phyloP scores from a whole-genome alignment of 225 moss, liverwort and hornwort genomes.

The Sphagnum tenellum region DNA sequence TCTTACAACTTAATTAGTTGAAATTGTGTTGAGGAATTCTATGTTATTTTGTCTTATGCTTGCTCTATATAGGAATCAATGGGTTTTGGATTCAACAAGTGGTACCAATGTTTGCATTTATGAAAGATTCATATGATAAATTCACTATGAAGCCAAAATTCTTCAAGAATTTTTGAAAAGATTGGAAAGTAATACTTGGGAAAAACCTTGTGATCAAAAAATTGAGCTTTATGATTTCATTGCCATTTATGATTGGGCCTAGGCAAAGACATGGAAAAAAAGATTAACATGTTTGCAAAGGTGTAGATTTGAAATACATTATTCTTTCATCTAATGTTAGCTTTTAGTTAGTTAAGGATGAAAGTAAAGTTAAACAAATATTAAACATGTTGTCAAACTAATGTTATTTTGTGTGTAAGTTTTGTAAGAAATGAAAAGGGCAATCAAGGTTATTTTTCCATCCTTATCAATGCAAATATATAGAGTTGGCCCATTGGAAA shows the following conservation, averaged over 20 bases:
- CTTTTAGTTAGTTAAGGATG: too few relatives aligned
- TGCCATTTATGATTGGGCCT: conserved; percentile 75
- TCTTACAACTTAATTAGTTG: too few relatives aligned
- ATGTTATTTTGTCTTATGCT: background rate
- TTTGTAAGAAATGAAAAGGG: conserved; percentile 65
- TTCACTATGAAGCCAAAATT: conserved; percentile 58
- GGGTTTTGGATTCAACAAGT: conserved; percentile 22
- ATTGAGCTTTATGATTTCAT: conserved; percentile 83
- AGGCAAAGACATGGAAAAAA: conserved; percentile 64
- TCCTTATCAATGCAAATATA: background rate
- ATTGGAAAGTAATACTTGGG: conserved; percentile 67
- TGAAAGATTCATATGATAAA: conserved; percentile 81
- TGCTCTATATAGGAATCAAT: background rate
- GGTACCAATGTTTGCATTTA: conserved; percentile 97
- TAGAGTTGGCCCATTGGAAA: too few relatives aligned
- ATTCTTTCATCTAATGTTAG: too few relatives aligned
- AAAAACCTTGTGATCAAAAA: conserved; percentile 62
- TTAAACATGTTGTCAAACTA: background rate
- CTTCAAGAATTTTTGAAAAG: conserved; percentile 84
- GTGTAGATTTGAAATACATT: conserved; percentile 1
- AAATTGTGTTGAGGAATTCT: background rate
- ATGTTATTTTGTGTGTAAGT: background rate
- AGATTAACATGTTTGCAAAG: conserved; percentile 65
- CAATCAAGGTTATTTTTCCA: conserved; percentile 55
- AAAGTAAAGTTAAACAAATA: too few relatives aligned